Evolutionary conservation across 345 rosid species (phyloP), one percentile per base, ranked within the genome.

Genomic region (Conringia planisiliqua): DNA sequence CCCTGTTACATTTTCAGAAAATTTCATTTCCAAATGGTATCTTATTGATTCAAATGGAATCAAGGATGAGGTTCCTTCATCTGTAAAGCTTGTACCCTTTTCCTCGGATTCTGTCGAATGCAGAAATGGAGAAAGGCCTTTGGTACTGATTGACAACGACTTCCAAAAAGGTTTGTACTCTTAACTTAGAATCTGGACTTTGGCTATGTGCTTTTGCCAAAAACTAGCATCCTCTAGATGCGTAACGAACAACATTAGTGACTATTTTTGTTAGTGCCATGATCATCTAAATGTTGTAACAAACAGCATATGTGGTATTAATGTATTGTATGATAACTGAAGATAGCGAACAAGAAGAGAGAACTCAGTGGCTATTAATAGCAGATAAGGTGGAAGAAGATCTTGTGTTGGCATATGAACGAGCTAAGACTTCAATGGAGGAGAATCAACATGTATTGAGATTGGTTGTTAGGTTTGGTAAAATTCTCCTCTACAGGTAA

Each of bases 401-500:
- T 64, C 64, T 92, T 39, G n/a, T 86, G n/a, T 57, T 79, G 68
- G 82, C 86, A 24, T 82, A 80, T 33, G 79, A 81, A 43, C 46
- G 1, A 51, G 44, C 80, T 44, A 84, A 75, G 81, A 70, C 70
- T 11, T 43, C 74, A 69, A 73, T 63, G 50, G 70, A 78, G 6
- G 40, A 24, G 35, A 6, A 62, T 39, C 8, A 42, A 17, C 67
- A 50, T 50, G 62, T 62, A 52, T 86, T 85, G 43, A 44, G 59
- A 67, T 47, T 89, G 69, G 82, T 84, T 52, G 94, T 85, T 67
- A 76, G 92, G 71, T 72, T 89, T 80, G 90, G 97, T 42, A 88
- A 81, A 78, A 42, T 78, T 44, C 57, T 77, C 50, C 83, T 89
- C 59, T 70, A 55, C 6, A 55, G 82, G 95, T 85, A 78, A 72